phyloP scores from a whole-genome alignment of 2,329 filamentous ascomycete genomes.

The Cladophialophora bantiana region DNA sequence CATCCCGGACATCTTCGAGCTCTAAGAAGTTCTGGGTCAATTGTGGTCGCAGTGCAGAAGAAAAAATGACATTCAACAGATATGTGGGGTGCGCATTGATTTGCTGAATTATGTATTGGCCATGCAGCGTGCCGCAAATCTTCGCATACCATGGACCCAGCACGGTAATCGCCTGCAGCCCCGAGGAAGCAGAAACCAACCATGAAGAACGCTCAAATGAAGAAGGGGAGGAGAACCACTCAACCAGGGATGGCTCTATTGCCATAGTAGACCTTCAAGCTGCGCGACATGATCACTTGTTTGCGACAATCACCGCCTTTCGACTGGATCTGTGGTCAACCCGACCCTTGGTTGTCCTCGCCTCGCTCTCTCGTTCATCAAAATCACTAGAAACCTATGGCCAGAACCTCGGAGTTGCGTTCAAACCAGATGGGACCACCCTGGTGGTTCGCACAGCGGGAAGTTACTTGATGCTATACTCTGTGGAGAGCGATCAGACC shows the following conservation, averaged over 20 bases:
- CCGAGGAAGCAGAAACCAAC: constrained; percentile 42
- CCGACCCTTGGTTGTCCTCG: constrained; percentile 89
- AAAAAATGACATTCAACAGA: constrained; percentile 20
- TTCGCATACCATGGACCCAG: constrained; percentile 57
- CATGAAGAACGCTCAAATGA: constrained; percentile 39
- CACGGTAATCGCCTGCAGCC: constrained; percentile 42
- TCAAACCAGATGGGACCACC: constrained; percentile 90
- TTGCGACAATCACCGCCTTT: constrained; percentile 84
- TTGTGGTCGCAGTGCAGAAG: background rate
- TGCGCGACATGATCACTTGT: constrained; percentile 79
- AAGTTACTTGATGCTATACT: constrained; percentile 94
- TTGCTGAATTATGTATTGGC: constrained; percentile 54
- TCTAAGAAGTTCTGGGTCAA: background rate
- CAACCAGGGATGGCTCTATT: constrained; percentile 3
- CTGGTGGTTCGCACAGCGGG: constrained; percentile 85
- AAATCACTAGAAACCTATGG: constrained; percentile 84
- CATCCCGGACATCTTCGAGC: background rate
- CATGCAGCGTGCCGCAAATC: constrained; percentile 57
- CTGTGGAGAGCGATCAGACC: constrained; percentile 81
- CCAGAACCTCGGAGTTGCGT: constrained; percentile 79
- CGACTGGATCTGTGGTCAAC: constrained; percentile 97
- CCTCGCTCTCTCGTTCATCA: constrained; percentile 80
- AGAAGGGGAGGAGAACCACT: background rate
- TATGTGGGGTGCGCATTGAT: constrained; percentile 33
- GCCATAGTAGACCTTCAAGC: constrained; percentile 75